Evolutionary conservation across 805 yeast species (phyloP).

Genomic region (Yamadazyma akitaensis): DNA sequence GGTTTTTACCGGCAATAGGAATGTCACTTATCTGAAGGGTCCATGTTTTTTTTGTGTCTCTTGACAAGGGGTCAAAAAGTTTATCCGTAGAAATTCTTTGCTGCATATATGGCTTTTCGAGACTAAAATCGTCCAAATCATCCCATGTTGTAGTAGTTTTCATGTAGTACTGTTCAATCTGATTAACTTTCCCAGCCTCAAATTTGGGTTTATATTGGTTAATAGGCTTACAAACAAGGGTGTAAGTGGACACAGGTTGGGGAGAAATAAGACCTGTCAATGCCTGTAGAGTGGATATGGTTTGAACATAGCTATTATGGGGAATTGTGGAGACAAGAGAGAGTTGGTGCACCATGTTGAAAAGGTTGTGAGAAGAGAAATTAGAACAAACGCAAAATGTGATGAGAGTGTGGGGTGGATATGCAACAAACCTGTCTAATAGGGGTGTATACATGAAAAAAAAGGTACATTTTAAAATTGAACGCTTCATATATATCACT

Average conservation of each 20-base stretch:
- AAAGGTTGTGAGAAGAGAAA: not conserved
- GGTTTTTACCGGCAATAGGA: conserved; percentile 69
- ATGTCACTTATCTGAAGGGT: conserved; percentile 65
- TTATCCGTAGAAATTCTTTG: conserved; percentile 25
- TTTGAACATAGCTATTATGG: conserved; percentile 37
- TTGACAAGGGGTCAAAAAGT: conserved; percentile 20
- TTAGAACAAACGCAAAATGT: not conserved
- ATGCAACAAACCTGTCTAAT: too few species aligned
- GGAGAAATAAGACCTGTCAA: conserved; percentile 49
- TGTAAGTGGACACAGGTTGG: conserved; percentile 44
- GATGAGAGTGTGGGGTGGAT: conserved; percentile 1
- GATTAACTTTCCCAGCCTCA: conserved; percentile 54
- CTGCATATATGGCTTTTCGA: conserved; percentile 23
- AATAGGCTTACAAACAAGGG: conserved; percentile 48
- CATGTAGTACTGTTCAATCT: conserved; percentile 53
- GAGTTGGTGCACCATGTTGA: conserved; percentile 52
- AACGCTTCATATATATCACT: too few species aligned
- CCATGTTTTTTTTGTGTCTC: conserved; percentile 42
- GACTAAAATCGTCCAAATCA: conserved; percentile 21
- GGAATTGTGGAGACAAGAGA: conserved; percentile 46
- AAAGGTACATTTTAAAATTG: too few species aligned
- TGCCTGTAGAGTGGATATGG: conserved; percentile 48
- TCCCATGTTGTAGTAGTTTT: conserved; percentile 49
- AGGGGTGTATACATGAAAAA: too few species aligned
- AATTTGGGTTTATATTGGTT: conserved; percentile 51